Evolutionary conservation across 108 stramenopile genomes (phyloP), one percentile per base, ranked within the genome.

Genomic region (Mediolabrus comicus): DNA sequence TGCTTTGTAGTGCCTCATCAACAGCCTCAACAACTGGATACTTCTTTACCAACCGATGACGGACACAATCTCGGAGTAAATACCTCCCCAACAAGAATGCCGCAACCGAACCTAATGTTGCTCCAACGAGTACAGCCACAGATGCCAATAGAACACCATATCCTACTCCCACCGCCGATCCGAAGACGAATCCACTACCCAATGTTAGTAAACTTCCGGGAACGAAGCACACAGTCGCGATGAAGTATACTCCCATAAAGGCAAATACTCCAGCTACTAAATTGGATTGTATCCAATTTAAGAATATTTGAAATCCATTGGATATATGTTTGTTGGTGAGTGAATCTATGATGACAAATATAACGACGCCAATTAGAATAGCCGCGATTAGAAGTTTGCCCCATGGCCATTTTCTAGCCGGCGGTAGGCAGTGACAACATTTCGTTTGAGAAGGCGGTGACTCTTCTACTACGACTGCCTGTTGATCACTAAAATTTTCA

Each of bases 171-270:
- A 87, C 78, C 0, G 84, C 78, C 25, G 69, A 71, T 22, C 81
- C 86, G 72, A 88, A 90, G 17, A 88, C 84, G 62, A 88, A 90
- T 0, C 89, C 89, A 62, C 83, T 80, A 13, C 92, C 92, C 12
- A 92, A 60, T 0, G 92, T 92, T 12, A 92, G 58, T 43, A 92
- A 67, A 3, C 82, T 71, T 19, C 92, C 92, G 1, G 92, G 92
- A 33, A 92, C 52, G 49, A 88, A 88, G 4, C 82, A 57, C 10
- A 92, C 73, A 3, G 91, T 89, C 3, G 87, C 82, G 10, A 85
- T 34, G 32, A 83, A 81, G 56, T 91, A 91, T 1, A 91, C 87
- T 3, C 67, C 53, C 19, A 79, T 81, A 33, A 87, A 91, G 11
- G 75, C 86, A 63, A 91, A 83, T 11, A 85, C 38, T 13, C 90